phyloP scores from a whole-genome alignment of 495 filamentous ascomycete species.

The Venustampulla echinocandica region DNA sequence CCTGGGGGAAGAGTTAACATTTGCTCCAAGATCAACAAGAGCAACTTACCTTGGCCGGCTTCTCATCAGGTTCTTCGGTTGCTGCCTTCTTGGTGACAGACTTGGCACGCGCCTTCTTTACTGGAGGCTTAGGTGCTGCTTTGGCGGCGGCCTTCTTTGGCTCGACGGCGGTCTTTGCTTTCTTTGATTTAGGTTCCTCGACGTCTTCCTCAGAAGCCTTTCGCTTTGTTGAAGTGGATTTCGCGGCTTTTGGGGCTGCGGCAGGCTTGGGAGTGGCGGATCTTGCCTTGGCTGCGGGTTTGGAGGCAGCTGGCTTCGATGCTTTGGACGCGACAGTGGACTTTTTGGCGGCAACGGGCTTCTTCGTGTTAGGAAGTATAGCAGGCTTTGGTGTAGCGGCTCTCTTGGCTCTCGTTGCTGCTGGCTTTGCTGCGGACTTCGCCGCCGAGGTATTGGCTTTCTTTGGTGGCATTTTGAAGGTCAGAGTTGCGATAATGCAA shows the following conservation, averaged over 20 bases:
- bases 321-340: background rate
- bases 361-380: slow-evolving; percentile 22
- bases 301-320: background rate
- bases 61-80: slow-evolving; percentile 9
- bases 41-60: too few relatives aligned
- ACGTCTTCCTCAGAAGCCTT: slow-evolving; percentile 6
- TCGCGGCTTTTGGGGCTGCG: slow-evolving; percentile 5
- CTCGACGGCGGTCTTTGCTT: slow-evolving; percentile 4
- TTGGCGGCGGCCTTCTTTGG: slow-evolving; percentile 11
- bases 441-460: slow-evolving; percentile 2
- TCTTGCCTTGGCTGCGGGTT: background rate
- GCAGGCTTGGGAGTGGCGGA: background rate
- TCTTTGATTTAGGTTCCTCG: slow-evolving; percentile 12
- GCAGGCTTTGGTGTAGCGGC: slow-evolving; percentile 20
- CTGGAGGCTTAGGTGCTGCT: background rate
- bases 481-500: too few relatives aligned
- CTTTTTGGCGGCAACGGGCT: slow-evolving; percentile 1
- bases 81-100: slow-evolving; percentile 15
- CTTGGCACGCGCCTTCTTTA: slow-evolving; percentile 1
- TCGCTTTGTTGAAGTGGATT: slow-evolving; percentile 6
- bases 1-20: background rate
- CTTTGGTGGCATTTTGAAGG: slow-evolving; percentile 15
- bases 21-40: background rate
- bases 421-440: slow-evolving; percentile 17
- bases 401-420: slow-evolving; percentile 1